phyloP scores from a whole-genome alignment of 2,329 filamentous ascomycete species.

The Ampelomyces quisqualis region DNA sequence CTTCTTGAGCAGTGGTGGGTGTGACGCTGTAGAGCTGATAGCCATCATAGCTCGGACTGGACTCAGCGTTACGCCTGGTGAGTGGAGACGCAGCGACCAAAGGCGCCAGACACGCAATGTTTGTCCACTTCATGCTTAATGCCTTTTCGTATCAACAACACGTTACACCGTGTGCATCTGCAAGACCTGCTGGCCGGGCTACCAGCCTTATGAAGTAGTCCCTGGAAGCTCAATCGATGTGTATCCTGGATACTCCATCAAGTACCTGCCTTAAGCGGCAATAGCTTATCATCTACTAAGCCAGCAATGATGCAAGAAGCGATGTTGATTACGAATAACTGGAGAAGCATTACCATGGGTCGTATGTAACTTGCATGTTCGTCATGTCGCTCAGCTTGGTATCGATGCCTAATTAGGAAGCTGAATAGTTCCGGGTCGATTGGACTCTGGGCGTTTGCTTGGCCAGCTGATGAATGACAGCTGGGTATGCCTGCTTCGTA shows the following conservation, averaged over 20 bases:
- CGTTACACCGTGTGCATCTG: no score
- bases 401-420: conserved; percentile 21
- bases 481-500: conserved; percentile 3
- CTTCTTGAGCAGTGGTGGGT: conserved; percentile 18
- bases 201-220: no score
- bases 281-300: conserved; percentile 6
- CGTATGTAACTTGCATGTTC: conserved; percentile 14
- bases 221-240: neutral
- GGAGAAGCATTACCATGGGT: conserved; percentile 1
- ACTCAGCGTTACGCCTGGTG: conserved; percentile 3
- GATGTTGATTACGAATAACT: neutral
- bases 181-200: no score
- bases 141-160: no score
- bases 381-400: conserved; percentile 17
- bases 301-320: conserved; percentile 1
- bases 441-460: conserved; percentile 11
- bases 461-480: conserved; percentile 5
- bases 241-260: neutral
- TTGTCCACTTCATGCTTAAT: conserved; percentile 16
- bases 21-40: conserved; percentile 23
- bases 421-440: conserved; percentile 9
- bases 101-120: conserved; percentile 10
- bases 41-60: conserved; percentile 19
- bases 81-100: conserved; percentile 15
- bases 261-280: neutral